A percentile compares a stretch with the other conserved stretches of the same genome.
Evolutionary conservation across 257 asterid genomes (phyloP).

Genomic region (Fraxinus excelsior): DNA sequence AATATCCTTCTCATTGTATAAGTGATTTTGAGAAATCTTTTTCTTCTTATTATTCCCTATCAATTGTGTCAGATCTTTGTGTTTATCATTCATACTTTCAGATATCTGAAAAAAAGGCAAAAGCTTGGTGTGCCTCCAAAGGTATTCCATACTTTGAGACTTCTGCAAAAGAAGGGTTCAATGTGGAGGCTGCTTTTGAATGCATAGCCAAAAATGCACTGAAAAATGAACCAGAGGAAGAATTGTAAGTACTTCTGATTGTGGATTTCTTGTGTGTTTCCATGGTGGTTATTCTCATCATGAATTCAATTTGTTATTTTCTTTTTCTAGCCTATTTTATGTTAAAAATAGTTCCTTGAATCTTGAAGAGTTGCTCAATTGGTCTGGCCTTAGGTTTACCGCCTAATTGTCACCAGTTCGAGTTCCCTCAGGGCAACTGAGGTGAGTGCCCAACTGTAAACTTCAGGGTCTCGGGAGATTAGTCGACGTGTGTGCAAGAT

Average conservation of each 20-base stretch:
- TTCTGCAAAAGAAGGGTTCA: constrained; percentile 67
- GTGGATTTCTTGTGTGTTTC: constrained; percentile 2
- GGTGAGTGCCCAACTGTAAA: no score
- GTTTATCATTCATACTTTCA: constrained; percentile 14
- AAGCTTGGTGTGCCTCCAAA: constrained; percentile 67
- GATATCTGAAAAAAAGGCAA: constrained; percentile 68
- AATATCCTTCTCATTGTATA: not conserved
- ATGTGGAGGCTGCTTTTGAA: constrained; percentile 64
- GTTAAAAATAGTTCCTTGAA: not conserved
- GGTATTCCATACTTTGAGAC: constrained; percentile 71
- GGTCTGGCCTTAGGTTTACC: no score
- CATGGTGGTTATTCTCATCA: not conserved
- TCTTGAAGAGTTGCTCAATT: no score
- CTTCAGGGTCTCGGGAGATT: no score
- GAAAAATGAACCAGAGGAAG: constrained; percentile 60
- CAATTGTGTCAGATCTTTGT: constrained; percentile 9
- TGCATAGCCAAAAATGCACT: constrained; percentile 67
- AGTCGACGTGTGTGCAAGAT: no score
- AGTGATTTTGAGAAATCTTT: not conserved
- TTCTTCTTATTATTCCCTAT: not conserved
- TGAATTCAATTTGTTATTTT: not conserved
- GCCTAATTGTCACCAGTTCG: no score
- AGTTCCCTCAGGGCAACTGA: no score
- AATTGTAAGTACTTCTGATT: constrained; percentile 44
- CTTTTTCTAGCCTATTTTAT: not conserved